Conservation (phyloP, 2,329 filamentous ascomycete species). For the Dryadomyces sulphureus region DNA sequence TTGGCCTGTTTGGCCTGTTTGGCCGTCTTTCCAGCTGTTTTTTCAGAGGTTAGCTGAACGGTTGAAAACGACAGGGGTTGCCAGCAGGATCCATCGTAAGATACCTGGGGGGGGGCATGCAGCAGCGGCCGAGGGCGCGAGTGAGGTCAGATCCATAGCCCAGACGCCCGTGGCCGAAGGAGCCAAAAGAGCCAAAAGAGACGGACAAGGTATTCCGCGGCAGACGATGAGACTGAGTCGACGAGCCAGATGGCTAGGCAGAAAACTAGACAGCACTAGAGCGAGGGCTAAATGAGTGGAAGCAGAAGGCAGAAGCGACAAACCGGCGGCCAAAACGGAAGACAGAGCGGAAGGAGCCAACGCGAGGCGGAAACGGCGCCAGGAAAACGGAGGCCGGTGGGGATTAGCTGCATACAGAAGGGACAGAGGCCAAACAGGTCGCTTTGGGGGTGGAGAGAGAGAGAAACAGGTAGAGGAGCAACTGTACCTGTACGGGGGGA, state of each 20-base stretch:
- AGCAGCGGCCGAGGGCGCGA: not conserved
- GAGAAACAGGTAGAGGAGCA: too few relatives aligned
- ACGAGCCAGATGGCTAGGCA: not conserved
- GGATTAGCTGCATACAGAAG: not conserved
- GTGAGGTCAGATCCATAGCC: too few relatives aligned
- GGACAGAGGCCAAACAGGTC: too few relatives aligned
- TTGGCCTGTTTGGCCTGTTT: not conserved
- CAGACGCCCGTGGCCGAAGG: too few relatives aligned
- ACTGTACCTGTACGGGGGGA: too few relatives aligned
- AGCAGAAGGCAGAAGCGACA: not conserved
- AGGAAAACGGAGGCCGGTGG: not conserved
- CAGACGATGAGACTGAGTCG: not conserved
- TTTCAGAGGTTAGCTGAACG: not conserved
- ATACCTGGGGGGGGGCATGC: not conserved
- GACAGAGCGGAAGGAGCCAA: not conserved
- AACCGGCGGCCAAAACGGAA: not conserved
- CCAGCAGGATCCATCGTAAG: not conserved
- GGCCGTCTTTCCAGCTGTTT: not conserved
- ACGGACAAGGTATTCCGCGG: not conserved
- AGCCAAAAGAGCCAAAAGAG: too few relatives aligned
- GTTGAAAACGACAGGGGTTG: not conserved
- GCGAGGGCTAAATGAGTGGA: not conserved
- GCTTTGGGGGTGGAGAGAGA: too few relatives aligned
- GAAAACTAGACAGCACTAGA: slow-evolving; percentile 1
- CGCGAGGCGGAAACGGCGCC: not conserved